These are phyloP conservation scores for Malbranchea cinnamomea DNA, from an alignment of 2,329 filamentous ascomycete genomes.

Conservation along the genomic window DNA sequence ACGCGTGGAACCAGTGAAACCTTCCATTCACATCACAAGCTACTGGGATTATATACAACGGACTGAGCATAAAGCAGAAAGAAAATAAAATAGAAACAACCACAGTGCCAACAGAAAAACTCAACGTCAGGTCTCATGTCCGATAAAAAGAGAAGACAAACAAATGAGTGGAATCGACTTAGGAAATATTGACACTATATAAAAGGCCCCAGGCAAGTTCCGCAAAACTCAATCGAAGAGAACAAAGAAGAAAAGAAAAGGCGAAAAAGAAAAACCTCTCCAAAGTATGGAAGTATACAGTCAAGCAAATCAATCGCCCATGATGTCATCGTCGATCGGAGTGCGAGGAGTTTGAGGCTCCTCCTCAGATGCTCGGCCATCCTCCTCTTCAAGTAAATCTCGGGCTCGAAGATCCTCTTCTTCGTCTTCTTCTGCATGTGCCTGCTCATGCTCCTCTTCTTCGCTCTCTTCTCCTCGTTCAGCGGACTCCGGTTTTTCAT, in stretches of 20 bases:
- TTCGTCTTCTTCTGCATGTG: conserved; percentile 25
- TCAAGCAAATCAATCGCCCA: conserved; percentile 23
- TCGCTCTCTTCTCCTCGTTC: conserved; percentile 32
- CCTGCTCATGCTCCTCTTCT: conserved; percentile 22
- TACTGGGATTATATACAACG: no score
- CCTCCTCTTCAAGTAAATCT: conserved; percentile 22
- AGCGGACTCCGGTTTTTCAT: conserved; percentile 19
- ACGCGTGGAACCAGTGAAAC: no score
- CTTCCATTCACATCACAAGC: no score
- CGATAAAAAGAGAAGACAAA: no score
- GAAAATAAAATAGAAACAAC: no score
- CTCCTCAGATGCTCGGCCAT: conserved; percentile 14
- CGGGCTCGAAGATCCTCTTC: conserved; percentile 25
- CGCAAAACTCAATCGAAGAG: no score
- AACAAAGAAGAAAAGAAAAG: conserved; percentile 8
- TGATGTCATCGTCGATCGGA: conserved; percentile 27
- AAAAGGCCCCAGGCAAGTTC: no score
- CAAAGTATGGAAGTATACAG: conserved; percentile 8
- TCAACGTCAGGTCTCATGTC: no score
- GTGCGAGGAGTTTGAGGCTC: conserved; percentile 8
- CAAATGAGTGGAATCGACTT: no score
- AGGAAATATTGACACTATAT: no score
- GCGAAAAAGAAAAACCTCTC: conserved; percentile 3
- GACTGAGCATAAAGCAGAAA: no score
- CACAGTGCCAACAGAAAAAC: no score